These are phyloP conservation scores for Sphaceloma murrayae DNA, from an alignment of 2,329 filamentous ascomycete species.

Conservation along the genomic window DNA sequence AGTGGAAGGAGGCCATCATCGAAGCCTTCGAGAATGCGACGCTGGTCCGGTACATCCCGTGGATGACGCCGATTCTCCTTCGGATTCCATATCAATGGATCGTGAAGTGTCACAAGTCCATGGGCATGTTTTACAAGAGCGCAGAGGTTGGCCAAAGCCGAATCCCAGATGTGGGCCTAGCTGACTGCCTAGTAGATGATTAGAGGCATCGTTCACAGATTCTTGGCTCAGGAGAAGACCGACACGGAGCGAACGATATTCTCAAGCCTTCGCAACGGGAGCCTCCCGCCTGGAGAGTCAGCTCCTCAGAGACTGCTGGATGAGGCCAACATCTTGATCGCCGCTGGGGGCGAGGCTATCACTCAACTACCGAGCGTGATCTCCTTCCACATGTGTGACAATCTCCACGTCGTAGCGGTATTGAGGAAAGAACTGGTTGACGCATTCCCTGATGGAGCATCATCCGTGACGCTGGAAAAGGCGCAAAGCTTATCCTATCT, in stretches of 20 bases:
- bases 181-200: constrained; percentile 10
- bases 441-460: background rate
- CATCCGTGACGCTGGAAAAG: constrained; percentile 19
- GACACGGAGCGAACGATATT: constrained; percentile 19
- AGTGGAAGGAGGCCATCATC: constrained; percentile 20
- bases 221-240: constrained; percentile 6
- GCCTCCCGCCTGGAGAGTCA: constrained; percentile 21
- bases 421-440: constrained; percentile 19
- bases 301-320: constrained; percentile 20
- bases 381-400: constrained; percentile 21
- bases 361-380: constrained; percentile 20
- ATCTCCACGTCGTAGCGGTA: constrained; percentile 19
- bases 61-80: constrained; percentile 18
- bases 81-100: constrained; percentile 18
- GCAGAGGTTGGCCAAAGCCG: background rate
- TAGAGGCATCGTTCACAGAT: constrained; percentile 2
- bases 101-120: constrained; percentile 15
- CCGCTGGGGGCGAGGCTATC: constrained; percentile 22
- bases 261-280: constrained; percentile 20
- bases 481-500: constrained; percentile 21
- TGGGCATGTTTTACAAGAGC: constrained; percentile 16
- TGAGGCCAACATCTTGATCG: constrained; percentile 23
- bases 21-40: constrained; percentile 16
- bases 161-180: background rate
- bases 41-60: constrained; percentile 20